phyloP scores from a whole-genome alignment of 805 yeast genomes.

The Candida vaughaniae region DNA sequence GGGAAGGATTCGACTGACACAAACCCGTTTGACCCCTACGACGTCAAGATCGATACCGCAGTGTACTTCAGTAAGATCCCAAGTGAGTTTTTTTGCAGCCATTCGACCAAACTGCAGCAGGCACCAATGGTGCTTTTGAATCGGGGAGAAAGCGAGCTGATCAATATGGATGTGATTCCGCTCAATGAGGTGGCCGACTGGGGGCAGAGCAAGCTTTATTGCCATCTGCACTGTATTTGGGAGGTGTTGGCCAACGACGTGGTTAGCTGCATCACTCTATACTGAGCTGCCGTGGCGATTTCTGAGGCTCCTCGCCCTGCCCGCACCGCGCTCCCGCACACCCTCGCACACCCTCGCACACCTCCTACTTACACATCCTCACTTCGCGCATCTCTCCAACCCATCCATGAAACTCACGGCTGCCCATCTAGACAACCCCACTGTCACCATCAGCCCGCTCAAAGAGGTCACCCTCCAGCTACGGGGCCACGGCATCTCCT shows the following conservation, averaged over 20 bases:
- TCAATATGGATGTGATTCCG: slow-evolving; percentile 18
- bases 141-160: slow-evolving; percentile 39
- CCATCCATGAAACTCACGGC: slow-evolving; percentile 35
- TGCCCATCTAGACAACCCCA: slow-evolving; percentile 28
- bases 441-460: slow-evolving; percentile 32
- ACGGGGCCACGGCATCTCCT: slow-evolving; percentile 31
- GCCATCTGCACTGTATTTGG: slow-evolving; percentile 39
- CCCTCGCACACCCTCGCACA: no score
- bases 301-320: no score
- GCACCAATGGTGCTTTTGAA: slow-evolving; percentile 34
- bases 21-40: slow-evolving; percentile 10
- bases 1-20: slow-evolving; percentile 2
- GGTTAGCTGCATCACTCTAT: slow-evolving; percentile 13
- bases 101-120: neutral
- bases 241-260: slow-evolving; percentile 35
- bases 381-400: neutral
- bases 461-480: slow-evolving; percentile 35
- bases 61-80: slow-evolving; percentile 35
- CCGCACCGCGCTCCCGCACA: no score
- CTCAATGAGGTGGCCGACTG: slow-evolving; percentile 29
- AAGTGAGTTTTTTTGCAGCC: slow-evolving; percentile 15
- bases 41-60: slow-evolving; percentile 16
- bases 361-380: no score
- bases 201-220: slow-evolving; percentile 44
- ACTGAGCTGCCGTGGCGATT: no score